Conservation (phyloP, 2,329 filamentous ascomycete species). For the Hymenoscyphus infarciens region DNA sequence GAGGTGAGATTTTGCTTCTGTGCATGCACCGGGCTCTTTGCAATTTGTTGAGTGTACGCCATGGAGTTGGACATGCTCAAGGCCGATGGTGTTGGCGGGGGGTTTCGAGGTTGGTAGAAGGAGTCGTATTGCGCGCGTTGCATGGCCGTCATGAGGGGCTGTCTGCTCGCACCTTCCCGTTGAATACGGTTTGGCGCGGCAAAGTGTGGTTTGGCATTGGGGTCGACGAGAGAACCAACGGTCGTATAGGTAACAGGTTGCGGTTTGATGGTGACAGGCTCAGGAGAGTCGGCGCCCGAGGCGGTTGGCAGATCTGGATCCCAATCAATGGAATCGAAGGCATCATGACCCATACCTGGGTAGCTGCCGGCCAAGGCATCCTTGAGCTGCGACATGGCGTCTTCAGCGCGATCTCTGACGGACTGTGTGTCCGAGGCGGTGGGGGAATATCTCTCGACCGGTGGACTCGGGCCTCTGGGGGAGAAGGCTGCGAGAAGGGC, state of each 20-base stretch:
- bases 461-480: not conserved
- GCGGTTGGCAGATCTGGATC: constrained; percentile 29
- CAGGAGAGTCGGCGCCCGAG: constrained; percentile 29
- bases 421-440: constrained; percentile 9
- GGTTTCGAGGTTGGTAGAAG: constrained; percentile 20
- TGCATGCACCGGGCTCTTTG: constrained; percentile 16
- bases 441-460: not conserved
- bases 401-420: constrained; percentile 5
- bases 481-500: not conserved
- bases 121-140: constrained; percentile 22
- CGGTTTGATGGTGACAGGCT: constrained; percentile 29
- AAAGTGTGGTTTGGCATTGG: constrained; percentile 31
- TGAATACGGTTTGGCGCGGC: constrained; percentile 36
- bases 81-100: constrained; percentile 25
- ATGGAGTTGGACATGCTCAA: constrained; percentile 32
- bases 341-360: constrained; percentile 20
- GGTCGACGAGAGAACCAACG: constrained; percentile 36
- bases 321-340: constrained; percentile 34
- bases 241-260: constrained; percentile 34
- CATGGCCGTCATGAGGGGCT: constrained; percentile 28
- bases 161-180: constrained; percentile 34
- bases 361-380: not conserved
- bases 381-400: constrained; percentile 13
- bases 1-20: not conserved
- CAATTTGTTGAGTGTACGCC: constrained; percentile 33